A percentile compares a stretch with the other conserved stretches of the same genome.
Conservation (phyloP, 768 basidiomycete species). For the Butyriboletus loyo region DNA sequence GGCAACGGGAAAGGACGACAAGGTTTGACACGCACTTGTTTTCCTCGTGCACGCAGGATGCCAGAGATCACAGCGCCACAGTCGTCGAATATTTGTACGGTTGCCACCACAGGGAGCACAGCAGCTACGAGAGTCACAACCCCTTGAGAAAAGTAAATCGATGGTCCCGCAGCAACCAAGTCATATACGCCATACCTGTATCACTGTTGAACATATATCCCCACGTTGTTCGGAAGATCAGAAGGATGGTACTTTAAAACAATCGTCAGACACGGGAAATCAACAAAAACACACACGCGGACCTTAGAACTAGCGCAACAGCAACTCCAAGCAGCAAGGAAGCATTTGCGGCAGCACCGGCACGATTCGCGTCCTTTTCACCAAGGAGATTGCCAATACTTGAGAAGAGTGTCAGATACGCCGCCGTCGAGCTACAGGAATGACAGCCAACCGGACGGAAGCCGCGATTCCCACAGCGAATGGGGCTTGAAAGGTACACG, state of each 20-base stretch:
- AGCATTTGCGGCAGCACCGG: constrained; percentile 63
- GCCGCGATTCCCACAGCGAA: constrained; percentile 78
- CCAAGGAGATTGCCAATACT: constrained; percentile 90
- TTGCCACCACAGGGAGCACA: constrained; percentile 72
- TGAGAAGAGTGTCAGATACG: neutral
- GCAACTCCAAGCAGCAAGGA: constrained; percentile 61
- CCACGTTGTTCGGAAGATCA: constrained; percentile 63
- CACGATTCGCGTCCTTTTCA: constrained; percentile 68
- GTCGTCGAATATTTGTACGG: constrained; percentile 84
- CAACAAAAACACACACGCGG: constrained; percentile 2
- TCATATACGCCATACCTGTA: constrained; percentile 36
- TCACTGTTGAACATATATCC: constrained; percentile 75
- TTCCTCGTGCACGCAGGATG: constrained; percentile 79
- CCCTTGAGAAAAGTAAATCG: constrained; percentile 9
- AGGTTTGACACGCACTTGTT: constrained; percentile 45
- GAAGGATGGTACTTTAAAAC: constrained; percentile 45
- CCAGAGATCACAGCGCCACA: constrained; percentile 69
- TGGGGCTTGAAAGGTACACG: constrained; percentile 78
- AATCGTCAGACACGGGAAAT: neutral
- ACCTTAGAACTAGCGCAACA: constrained; percentile 64
- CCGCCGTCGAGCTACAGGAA: neutral
- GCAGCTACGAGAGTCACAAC: constrained; percentile 43
- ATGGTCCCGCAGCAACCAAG: neutral
- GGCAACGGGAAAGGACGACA: neutral
- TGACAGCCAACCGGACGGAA: constrained; percentile 65